phyloP scores from a whole-genome alignment of 225 moss, liverwort and hornwort genomes.

The Marchantia paleacea region DNA sequence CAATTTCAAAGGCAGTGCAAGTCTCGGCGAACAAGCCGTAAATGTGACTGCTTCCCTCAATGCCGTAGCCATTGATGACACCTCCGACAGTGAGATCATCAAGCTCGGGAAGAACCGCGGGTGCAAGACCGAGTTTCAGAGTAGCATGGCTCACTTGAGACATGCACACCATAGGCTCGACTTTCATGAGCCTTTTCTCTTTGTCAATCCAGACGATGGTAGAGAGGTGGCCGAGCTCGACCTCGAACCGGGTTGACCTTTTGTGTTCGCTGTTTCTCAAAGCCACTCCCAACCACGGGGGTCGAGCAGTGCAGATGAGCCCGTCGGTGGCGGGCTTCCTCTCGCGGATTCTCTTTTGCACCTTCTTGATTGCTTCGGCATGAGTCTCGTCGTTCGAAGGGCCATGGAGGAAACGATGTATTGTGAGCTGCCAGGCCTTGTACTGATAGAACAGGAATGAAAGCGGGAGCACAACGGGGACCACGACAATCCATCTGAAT shows the following conservation, averaged over 20 bases:
- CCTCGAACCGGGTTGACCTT: slow-evolving; percentile 45
- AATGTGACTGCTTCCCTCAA: slow-evolving; percentile 67
- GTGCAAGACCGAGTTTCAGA: slow-evolving; percentile 53
- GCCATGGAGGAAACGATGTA: slow-evolving; percentile 28
- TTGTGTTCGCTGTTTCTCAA: slow-evolving; percentile 65
- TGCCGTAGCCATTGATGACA: slow-evolving; percentile 63
- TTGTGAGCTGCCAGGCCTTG: slow-evolving; percentile 47
- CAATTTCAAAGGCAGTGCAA: slow-evolving; percentile 61
- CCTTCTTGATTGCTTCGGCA: slow-evolving; percentile 34
- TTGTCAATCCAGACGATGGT: slow-evolving; percentile 56
- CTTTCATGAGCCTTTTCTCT: slow-evolving; percentile 42
- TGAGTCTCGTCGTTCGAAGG: slow-evolving; percentile 36
- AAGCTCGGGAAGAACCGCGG: slow-evolving; percentile 63
- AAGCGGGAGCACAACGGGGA: slow-evolving; percentile 51
- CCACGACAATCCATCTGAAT: slow-evolving; percentile 54
- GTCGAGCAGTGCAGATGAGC: slow-evolving; percentile 58
- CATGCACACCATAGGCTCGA: slow-evolving; percentile 65
- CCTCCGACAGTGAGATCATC: slow-evolving; percentile 66
- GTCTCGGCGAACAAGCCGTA: slow-evolving; percentile 62
- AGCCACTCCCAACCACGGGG: slow-evolving; percentile 55
- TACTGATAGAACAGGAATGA: slow-evolving; percentile 63
- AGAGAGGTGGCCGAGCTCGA: slow-evolving; percentile 48
- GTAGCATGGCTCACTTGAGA: slow-evolving; percentile 56
- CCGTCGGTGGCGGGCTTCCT: slow-evolving; percentile 37
- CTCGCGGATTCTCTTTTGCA: slow-evolving; percentile 41